Evolutionary conservation across 768 basidiomycete species (phyloP), one percentile per base, ranked within the genome.

Genomic region (Tubosaeta sp.): DNA sequence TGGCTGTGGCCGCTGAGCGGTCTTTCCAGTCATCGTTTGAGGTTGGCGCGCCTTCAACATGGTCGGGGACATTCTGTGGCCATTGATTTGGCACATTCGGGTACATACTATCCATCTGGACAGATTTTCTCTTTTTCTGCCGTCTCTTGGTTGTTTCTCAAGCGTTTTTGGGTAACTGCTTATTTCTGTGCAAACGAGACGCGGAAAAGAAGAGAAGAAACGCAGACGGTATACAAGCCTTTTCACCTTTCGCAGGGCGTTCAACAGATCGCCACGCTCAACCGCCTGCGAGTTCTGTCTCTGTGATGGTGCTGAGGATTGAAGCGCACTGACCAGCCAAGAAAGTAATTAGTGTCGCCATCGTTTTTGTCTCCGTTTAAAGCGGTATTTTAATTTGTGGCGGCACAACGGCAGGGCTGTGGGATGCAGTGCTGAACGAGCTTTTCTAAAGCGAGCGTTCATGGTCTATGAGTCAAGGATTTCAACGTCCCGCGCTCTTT

Each of bases 101-200:
- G 70, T 71, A 77, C 75, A 77, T 76, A 68, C 66, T 68, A 67
- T 71, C 76, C 72, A 67, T 68, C 65, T 59, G 67, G 70, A 71
- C 63, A 63, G 65, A 65, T 68, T 71, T 68, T 71, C 67, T 67
- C 52, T 72, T 76, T 70, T 68, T 68, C 66, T 70, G 69, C 57
- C 62, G 67, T 58, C 59, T 59, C 65, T 62, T 59, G 64, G 66
- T 62, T 39, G 38, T 39, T 39, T 73, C 72, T 74, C 67, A 73
- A 71, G 73, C 72, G 71, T 64, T 70, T 69, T 67, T 65, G 67
- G 66, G 71, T 62, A 72, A 70, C 66, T 67, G 73, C 72, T 74
- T 75, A 75, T 74, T 74, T 72, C 70, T 71, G 69, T 65, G 66
- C 71, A 69, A 66, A 72, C 67, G 62, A 67, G 66, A 58, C 65